phyloP scores from a whole-genome alignment of 2,329 filamentous ascomycete genomes.

The Diplocarpon rosae region DNA sequence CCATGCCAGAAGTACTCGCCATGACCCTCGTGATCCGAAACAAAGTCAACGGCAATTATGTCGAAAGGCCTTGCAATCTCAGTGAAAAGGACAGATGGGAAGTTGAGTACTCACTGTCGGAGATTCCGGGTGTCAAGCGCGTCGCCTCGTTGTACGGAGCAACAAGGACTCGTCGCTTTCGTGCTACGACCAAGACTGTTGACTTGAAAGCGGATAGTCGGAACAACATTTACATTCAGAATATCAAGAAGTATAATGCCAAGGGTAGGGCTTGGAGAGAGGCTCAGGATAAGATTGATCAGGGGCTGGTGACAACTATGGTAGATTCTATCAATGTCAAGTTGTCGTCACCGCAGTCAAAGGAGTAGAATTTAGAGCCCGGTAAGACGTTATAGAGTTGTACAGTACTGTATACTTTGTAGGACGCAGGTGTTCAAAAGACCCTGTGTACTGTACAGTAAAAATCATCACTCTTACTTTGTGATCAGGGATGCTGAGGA shows the following conservation, averaged over 20 bases:
- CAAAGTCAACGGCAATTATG: slow-evolving; percentile 54
- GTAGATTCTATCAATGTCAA: slow-evolving; percentile 28
- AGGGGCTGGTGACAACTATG: slow-evolving; percentile 35
- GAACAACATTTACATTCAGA: slow-evolving; percentile 23
- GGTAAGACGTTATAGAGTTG: no score
- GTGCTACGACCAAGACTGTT: slow-evolving; percentile 30
- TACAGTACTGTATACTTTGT: no score
- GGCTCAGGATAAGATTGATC: slow-evolving; percentile 41
- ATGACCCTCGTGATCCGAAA: slow-evolving; percentile 65
- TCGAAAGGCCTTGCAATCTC: slow-evolving; percentile 47
- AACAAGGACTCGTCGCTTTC: slow-evolving; percentile 44
- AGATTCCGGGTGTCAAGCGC: slow-evolving; percentile 35
- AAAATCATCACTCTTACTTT: no score
- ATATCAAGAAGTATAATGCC: slow-evolving; percentile 36
- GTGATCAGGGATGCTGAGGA: no score
- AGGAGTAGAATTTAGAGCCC: no score
- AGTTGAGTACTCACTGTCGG: slow-evolving; percentile 67
- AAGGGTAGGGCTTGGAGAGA: slow-evolving; percentile 49
- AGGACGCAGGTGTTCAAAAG: no score
- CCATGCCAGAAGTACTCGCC: slow-evolving; percentile 12
- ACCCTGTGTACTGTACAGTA: no score
- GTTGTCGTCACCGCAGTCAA: no score
- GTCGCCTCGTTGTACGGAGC: slow-evolving; percentile 43
- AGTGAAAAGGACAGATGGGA: slow-evolving; percentile 45
- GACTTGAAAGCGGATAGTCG: slow-evolving; percentile 9